Conservation (phyloP, 768 basidiomycete genomes). For the Phylloporus arenicola region DNA sequence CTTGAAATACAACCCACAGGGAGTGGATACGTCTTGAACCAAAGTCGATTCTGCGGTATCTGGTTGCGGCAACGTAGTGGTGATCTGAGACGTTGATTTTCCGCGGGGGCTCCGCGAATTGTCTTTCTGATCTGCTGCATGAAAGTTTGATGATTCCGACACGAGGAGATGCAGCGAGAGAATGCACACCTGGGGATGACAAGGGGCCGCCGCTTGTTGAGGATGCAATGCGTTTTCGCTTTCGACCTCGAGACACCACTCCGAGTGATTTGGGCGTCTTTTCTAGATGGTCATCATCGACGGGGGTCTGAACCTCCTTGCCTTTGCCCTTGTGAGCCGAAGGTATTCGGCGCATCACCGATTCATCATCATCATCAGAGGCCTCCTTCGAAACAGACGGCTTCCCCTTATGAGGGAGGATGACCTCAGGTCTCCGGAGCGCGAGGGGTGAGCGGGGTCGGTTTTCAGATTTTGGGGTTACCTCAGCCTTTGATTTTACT, state of each 20-base stretch:
- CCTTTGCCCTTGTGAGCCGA: conserved; percentile 12
- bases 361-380: not conserved
- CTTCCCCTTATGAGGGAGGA: conserved; percentile 5
- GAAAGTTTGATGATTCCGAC: conserved; percentile 1
- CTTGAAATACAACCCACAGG: conserved; percentile 9
- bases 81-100: conserved; percentile 5
- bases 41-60: not conserved
- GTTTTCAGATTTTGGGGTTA: conserved; percentile 1
- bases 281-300: conserved; percentile 2
- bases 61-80: conserved; percentile 1
- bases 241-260: conserved; percentile 9
- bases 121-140: conserved; percentile 5
- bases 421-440: conserved; percentile 10
- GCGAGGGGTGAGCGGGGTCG: conserved; percentile 2
- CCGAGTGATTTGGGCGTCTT: conserved; percentile 12
- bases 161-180: conserved; percentile 3
- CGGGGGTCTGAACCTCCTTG: conserved; percentile 8
- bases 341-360: not conserved
- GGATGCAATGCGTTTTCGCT: conserved; percentile 23
- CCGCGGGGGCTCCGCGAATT: conserved; percentile 4
- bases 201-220: conserved; percentile 6
- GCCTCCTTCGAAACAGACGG: not conserved
- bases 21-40: conserved; percentile 4
- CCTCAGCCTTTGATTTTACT: not conserved
- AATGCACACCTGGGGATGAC: conserved; percentile 19